Evolutionary conservation across 768 basidiomycete genomes (phyloP).

Genomic region (Lanmaoa pseudosensibilis): DNA sequence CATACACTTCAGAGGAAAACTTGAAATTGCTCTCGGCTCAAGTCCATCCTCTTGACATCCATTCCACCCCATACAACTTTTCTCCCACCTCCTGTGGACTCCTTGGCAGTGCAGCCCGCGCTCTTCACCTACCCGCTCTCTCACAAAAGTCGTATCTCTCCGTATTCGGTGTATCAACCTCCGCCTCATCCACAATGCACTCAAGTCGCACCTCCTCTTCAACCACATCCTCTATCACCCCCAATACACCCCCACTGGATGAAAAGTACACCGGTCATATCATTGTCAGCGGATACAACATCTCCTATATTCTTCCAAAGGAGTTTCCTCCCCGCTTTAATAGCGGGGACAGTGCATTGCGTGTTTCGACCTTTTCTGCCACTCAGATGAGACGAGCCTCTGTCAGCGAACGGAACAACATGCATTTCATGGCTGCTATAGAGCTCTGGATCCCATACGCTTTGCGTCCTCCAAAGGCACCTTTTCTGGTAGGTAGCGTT

Average conservation of each 20-base stretch:
- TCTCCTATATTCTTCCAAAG: conserved; percentile 75
- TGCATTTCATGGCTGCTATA: conserved; percentile 80
- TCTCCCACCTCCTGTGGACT: conserved; percentile 61
- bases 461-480: conserved; percentile 65
- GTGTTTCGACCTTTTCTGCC: conserved; percentile 25
- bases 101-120: conserved; percentile 66
- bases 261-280: conserved; percentile 71
- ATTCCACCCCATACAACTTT: conserved; percentile 74
- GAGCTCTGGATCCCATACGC: conserved; percentile 74
- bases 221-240: conserved; percentile 29
- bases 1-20: conserved; percentile 61
- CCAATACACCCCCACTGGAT: conserved; percentile 50
- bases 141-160: conserved; percentile 60
- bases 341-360: conserved; percentile 22
- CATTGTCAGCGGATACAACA: conserved; percentile 72
- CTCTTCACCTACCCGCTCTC: conserved; percentile 63
- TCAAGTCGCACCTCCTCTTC: conserved; percentile 40
- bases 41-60: conserved; percentile 72
- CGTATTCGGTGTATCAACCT: conserved; percentile 47
- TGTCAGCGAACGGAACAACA: conserved; percentile 52
- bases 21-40: conserved; percentile 71
- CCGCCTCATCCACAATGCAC: conserved; percentile 31
- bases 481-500: conserved; percentile 59
- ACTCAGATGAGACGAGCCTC: conserved; percentile 51
- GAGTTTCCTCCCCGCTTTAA: conserved; percentile 46